A percentile compares a stretch with the other conserved stretches of the same genome.
Conservation (phyloP, 805 yeast genomes). For the Hagleromyces aurorensis region DNA sequence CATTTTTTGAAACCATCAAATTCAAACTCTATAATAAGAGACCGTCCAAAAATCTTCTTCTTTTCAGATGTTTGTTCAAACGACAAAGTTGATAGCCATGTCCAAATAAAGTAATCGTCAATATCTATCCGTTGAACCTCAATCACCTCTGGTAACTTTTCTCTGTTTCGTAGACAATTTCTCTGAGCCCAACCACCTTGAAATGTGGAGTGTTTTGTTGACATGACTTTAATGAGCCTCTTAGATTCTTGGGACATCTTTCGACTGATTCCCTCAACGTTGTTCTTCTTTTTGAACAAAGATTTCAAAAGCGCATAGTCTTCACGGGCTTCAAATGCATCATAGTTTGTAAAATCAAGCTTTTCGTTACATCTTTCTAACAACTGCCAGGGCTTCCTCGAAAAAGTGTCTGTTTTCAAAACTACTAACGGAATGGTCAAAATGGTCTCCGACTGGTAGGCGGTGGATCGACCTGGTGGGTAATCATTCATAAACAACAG, state of each 20-base stretch:
- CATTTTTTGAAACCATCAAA: constrained; percentile 70
- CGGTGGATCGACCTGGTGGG: constrained; percentile 54
- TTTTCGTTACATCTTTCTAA: constrained; percentile 50
- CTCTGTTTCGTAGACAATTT: constrained; percentile 18
- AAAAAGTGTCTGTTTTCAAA: constrained; percentile 39
- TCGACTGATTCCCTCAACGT: constrained; percentile 44
- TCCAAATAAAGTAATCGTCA: constrained; percentile 86
- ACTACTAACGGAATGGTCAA: constrained; percentile 57
- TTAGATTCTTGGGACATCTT: constrained; percentile 70
- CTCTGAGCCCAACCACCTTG: constrained; percentile 37
- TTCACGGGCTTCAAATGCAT: constrained; percentile 63
- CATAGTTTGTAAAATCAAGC: constrained; percentile 61
- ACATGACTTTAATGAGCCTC: constrained; percentile 40
- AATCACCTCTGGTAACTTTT: constrained; percentile 25
- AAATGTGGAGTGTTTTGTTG: constrained; percentile 34
- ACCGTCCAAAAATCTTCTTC: constrained; percentile 69
- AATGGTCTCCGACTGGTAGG: constrained; percentile 34
- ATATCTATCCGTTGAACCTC: constrained; percentile 54
- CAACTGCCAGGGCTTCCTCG: constrained; percentile 49
- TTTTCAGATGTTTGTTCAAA: constrained; percentile 61
- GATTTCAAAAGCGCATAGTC: constrained; percentile 70
- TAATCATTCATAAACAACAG: constrained; percentile 58
- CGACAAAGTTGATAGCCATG: constrained; percentile 76
- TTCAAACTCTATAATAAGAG: constrained; percentile 74
- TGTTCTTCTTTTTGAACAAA: constrained; percentile 51